Evolutionary conservation across 2,329 filamentous ascomycete species (phyloP).

Genomic region (Teratosphaeria destructans): DNA sequence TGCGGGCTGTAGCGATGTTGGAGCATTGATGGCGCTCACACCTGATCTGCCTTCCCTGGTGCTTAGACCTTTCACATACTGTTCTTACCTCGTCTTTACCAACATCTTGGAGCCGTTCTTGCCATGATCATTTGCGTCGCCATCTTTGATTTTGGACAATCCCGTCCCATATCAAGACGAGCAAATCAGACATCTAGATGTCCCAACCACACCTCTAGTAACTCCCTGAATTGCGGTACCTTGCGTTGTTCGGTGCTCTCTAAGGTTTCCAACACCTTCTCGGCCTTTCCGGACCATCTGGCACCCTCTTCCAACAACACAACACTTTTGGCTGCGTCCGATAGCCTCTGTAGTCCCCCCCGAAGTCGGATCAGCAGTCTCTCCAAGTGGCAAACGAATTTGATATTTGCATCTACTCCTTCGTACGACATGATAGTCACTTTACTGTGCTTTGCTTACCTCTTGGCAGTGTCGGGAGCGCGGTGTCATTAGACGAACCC

Average conservation of each 20-base stretch:
- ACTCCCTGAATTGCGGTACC: not conserved
- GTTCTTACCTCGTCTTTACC: not conserved
- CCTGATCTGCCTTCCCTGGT: not conserved
- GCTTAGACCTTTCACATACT: not conserved
- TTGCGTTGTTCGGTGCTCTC: not conserved
- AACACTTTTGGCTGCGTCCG: not conserved
- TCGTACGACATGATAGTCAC: not conserved
- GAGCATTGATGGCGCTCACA: slow-evolving; percentile 1
- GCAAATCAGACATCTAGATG: not conserved
- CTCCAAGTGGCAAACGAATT: not conserved
- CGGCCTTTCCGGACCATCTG: not conserved
- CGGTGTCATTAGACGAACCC: not conserved
- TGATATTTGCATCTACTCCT: not conserved
- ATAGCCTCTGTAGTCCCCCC: not conserved
- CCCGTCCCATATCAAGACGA: not conserved
- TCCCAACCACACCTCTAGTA: not conserved
- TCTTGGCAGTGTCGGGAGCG: not conserved
- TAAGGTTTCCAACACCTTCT: not conserved
- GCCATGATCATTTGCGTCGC: not conserved
- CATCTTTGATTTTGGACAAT: not conserved
- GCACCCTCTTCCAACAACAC: not conserved
- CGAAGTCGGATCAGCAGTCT: not conserved
- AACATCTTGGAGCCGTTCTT: not conserved
- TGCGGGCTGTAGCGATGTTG: slow-evolving; percentile 17
- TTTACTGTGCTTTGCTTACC: not conserved